These are phyloP conservation scores for Pseudocercospora cruenta DNA, from an alignment of 2,329 filamentous ascomycete species.

Conservation along the genomic window DNA sequence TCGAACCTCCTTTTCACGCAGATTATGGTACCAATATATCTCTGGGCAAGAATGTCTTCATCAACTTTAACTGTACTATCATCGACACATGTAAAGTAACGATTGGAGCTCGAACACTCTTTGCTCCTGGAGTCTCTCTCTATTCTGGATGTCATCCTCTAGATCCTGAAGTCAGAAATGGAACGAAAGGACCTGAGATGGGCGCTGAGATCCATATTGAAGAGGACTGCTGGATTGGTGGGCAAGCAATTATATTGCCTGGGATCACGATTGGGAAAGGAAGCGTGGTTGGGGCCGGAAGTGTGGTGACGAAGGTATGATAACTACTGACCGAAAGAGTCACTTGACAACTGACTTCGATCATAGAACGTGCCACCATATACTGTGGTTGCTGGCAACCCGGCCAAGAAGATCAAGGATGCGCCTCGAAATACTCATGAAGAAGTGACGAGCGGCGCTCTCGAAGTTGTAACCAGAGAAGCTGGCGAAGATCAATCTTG, in stretches of 20 bases:
- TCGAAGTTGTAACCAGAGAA: constrained; percentile 7
- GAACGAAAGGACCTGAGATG: constrained; percentile 72
- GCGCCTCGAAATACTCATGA: constrained; percentile 35
- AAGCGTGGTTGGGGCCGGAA: constrained; percentile 74
- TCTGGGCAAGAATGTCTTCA: constrained; percentile 70
- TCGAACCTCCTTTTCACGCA: constrained; percentile 69
- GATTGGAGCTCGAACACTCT: constrained; percentile 75
- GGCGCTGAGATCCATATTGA: constrained; percentile 75
- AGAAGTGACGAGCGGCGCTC: constrained; percentile 35
- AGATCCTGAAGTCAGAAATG: constrained; percentile 74
- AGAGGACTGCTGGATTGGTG: constrained; percentile 80
- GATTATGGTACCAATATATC: constrained; percentile 80
- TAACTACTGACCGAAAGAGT: background rate
- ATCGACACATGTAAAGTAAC: constrained; percentile 76
- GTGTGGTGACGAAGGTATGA: constrained; percentile 74
- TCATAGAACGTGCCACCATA: constrained; percentile 63
- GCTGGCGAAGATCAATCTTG: constrained; percentile 5
- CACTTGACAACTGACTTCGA: constrained; percentile 10
- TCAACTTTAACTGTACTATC: constrained; percentile 76
- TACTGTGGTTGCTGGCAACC: constrained; percentile 68
- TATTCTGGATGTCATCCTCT: constrained; percentile 77
- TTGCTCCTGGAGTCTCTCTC: constrained; percentile 78
- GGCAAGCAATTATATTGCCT: constrained; percentile 70
- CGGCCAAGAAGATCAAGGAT: constrained; percentile 59
- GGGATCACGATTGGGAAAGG: constrained; percentile 80